Evolutionary conservation across 805 yeast species (phyloP), one percentile per base, ranked within the genome.

Genomic region (Debaryomyces tyrocola): DNA sequence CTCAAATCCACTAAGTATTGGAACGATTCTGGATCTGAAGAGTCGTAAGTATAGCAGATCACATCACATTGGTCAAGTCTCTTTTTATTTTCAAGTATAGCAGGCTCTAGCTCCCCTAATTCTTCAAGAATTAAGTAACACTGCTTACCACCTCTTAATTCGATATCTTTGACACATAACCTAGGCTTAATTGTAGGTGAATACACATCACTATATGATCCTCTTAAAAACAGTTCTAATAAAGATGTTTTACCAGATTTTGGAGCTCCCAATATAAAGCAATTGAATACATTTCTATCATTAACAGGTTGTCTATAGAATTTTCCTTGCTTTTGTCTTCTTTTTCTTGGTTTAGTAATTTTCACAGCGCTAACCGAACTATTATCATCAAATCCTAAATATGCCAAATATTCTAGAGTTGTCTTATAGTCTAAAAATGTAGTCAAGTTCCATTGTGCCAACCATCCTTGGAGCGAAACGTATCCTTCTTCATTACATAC

Each of bases 361-460:
- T 87, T 83, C 39, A 94, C 62, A 41, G 63, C 67, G 44, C 55
- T 60, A 28, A 48, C 48, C 44, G 64, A 56, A 46, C 59, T 53
- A 52, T 67, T 69, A 58, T 73, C 79, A 50, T 88, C 96, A 59
- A 86, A 92, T 0, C 99, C 99, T 46, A 94, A 75, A 67, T 88
- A 89, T 0, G 95, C 96, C 50, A 94, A 67, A 58, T 92, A 94
- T 42, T 90, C 95, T 42, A 94, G 75, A 0, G 98, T 90, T 0
- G 90, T 85, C 55, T 78, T 82, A 60, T 87, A 82, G 56, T 91
- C 96, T 27, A 94, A 69, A 54, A 82, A 90, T 0, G 98, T 92
- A 0, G 97, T 90, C 87, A 94, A 87, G 56, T 92, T 85, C 99
- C 99, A 94, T 59, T 92, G 98, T 0, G 99, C 99, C 33, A 94